These are phyloP conservation scores for Kregervanrija pseudodelftensis DNA, from an alignment of 805 yeast species.

Conservation along the genomic window DNA sequence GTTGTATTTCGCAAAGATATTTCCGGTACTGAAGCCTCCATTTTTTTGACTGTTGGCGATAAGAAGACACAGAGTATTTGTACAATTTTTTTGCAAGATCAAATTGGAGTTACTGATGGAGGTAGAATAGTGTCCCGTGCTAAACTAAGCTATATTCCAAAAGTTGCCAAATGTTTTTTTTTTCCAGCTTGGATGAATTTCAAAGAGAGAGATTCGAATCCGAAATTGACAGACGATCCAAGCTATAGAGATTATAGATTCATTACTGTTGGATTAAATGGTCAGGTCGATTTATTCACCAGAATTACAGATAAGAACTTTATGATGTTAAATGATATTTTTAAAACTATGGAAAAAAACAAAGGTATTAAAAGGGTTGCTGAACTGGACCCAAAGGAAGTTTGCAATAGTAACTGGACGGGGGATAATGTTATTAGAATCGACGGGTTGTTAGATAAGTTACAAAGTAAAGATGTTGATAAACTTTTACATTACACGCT, in stretches of 20 bases:
- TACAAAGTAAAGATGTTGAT: not conserved
- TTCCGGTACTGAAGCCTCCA: too few relatives aligned
- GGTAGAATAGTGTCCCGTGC: conserved; percentile 1
- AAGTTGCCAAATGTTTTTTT: too few relatives aligned
- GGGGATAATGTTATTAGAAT: not conserved
- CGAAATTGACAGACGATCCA: not conserved
- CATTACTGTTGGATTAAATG: conserved; percentile 31
- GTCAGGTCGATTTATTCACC: conserved; percentile 25
- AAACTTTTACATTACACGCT: not conserved
- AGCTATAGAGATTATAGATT: conserved; percentile 23
- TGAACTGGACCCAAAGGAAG: not conserved
- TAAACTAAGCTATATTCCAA: not conserved
- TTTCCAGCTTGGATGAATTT: too few relatives aligned
- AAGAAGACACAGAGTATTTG: too few relatives aligned
- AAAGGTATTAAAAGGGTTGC: not conserved
- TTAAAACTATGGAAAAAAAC: conserved; percentile 1
- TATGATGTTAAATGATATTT: conserved; percentile 5
- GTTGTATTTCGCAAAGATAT: too few relatives aligned
- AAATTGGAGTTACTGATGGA: too few relatives aligned
- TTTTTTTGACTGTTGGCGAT: too few relatives aligned
- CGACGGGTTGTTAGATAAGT: not conserved
- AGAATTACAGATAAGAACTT: conserved; percentile 9
- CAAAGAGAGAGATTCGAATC: too few relatives aligned
- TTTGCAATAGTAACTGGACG: not conserved
- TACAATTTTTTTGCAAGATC: too few relatives aligned